Evolutionary conservation across 805 yeast genomes (phyloP).

Genomic region (Saturnispora bothae): DNA sequence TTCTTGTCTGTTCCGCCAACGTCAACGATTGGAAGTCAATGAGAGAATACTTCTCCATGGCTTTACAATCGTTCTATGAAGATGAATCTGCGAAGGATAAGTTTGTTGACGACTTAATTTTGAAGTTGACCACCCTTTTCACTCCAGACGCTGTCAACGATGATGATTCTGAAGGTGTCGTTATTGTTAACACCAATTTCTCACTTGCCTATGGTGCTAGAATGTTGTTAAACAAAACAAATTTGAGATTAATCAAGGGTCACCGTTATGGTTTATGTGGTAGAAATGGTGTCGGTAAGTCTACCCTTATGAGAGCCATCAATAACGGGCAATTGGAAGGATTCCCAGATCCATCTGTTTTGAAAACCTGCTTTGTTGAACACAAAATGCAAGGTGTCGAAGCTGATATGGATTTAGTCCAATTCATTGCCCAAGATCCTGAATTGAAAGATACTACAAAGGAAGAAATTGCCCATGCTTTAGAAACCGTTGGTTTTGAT

Average conservation of each 20-base stretch:
- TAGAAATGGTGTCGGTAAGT: constrained; percentile 97
- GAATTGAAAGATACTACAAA: constrained; percentile 55
- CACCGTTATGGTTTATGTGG: constrained; percentile 98
- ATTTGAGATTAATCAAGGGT: constrained; percentile 77
- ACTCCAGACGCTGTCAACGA: constrained; percentile 44
- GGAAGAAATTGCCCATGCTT: constrained; percentile 65
- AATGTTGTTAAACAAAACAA: constrained; percentile 91
- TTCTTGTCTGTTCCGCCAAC: constrained; percentile 53
- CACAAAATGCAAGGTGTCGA: constrained; percentile 94
- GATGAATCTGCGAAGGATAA: constrained; percentile 26
- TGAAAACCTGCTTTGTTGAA: constrained; percentile 93
- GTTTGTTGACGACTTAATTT: constrained; percentile 35
- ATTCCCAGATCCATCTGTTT: constrained; percentile 79
- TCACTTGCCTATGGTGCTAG: constrained; percentile 96
- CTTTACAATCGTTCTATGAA: constrained; percentile 26
- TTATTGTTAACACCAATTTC: constrained; percentile 87
- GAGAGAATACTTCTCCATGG: constrained; percentile 39
- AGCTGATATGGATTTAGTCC: constrained; percentile 78
- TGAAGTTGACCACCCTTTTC: constrained; percentile 44
- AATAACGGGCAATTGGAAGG: constrained; percentile 96
- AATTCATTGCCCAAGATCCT: constrained; percentile 83
- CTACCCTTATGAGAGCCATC: constrained; percentile 93
- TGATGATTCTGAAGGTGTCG: constrained; percentile 70
- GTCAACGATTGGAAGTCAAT: constrained; percentile 65
- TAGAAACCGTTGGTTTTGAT: constrained; percentile 81